Conservation (phyloP, 164 flowering plant species). For the Annona cherimola region DNA sequence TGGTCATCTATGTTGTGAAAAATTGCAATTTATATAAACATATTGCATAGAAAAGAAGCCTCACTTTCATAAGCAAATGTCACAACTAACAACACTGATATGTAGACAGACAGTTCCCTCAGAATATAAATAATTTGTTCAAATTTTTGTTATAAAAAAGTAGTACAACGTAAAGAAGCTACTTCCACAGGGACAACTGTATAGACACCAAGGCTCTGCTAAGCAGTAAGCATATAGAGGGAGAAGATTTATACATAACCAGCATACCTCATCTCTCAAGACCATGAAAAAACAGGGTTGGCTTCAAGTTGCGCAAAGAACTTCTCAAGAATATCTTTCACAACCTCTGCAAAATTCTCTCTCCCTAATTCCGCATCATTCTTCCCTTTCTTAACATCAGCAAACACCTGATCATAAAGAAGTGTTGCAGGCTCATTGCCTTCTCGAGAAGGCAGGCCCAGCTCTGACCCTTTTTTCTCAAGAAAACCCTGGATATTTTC, state of each 20-base stretch:
- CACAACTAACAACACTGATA: not conserved
- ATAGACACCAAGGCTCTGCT: constrained; percentile 6
- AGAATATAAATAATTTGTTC: not conserved
- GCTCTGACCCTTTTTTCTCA: constrained; percentile 35
- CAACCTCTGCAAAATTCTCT: constrained; percentile 25
- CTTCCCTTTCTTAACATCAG: constrained; percentile 25
- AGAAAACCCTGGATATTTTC: constrained; percentile 33
- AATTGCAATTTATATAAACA: too few species aligned
- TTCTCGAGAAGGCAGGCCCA: constrained; percentile 53
- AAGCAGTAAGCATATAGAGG: constrained; percentile 11
- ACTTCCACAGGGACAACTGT: not conserved
- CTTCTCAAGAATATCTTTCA: constrained; percentile 47
- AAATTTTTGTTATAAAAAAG: constrained; percentile 7
- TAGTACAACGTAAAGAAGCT: constrained; percentile 2
- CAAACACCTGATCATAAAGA: constrained; percentile 52
- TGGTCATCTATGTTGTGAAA: too few species aligned
- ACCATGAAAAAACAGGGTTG: constrained; percentile 42
- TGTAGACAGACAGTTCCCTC: not conserved
- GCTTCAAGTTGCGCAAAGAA: constrained; percentile 50
- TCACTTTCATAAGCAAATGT: too few species aligned
- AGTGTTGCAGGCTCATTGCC: constrained; percentile 43
- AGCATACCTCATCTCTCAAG: constrained; percentile 12
- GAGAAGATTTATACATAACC: not conserved
- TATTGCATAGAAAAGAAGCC: too few species aligned
- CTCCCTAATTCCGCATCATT: constrained; percentile 17